These are phyloP conservation scores for Colletotrichum siamense DNA, from an alignment of 2,329 filamentous ascomycete species.

Conservation along the genomic window DNA sequence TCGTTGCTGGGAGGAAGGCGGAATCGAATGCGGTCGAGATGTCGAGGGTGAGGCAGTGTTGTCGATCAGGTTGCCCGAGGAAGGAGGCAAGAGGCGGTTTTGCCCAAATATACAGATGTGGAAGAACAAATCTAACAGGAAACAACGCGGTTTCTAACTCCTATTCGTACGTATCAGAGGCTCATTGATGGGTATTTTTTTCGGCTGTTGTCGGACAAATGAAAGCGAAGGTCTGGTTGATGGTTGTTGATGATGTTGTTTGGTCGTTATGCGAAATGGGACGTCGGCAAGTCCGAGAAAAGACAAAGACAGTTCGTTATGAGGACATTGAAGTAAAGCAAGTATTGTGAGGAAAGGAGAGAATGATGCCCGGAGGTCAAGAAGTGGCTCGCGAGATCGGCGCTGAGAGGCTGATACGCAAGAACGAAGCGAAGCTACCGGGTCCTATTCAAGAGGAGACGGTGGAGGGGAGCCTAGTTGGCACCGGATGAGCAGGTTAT, in stretches of 20 bases:
- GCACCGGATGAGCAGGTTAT: background rate
- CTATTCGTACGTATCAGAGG: constrained; percentile 41
- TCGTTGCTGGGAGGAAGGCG: background rate
- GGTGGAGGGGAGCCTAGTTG: background rate
- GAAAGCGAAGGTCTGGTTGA: constrained; percentile 21
- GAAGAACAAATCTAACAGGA: constrained; percentile 18
- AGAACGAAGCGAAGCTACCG: constrained; percentile 25
- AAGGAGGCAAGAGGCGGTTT: background rate
- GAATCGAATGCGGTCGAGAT: background rate
- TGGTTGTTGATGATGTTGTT: constrained; percentile 6
- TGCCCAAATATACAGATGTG: constrained; percentile 14
- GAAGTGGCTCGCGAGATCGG: background rate
- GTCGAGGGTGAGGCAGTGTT: background rate
- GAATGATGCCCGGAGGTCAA: constrained; percentile 5
- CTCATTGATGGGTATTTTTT: constrained; percentile 38
- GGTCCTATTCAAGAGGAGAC: constrained; percentile 28
- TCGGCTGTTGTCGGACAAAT: constrained; percentile 18
- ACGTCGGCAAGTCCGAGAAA: constrained; percentile 22
- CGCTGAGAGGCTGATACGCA: constrained; percentile 20
- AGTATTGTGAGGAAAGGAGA: constrained; percentile 23
- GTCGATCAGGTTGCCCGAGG: background rate
- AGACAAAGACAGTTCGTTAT: constrained; percentile 46
- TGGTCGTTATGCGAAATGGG: constrained; percentile 21
- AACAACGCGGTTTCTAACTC: constrained; percentile 28
- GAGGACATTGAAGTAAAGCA: constrained; percentile 42